Evolutionary conservation across 495 filamentous ascomycete genomes (phyloP), one percentile per base, ranked within the genome.

Genomic region (Penicillium macrosclerotiorum): DNA sequence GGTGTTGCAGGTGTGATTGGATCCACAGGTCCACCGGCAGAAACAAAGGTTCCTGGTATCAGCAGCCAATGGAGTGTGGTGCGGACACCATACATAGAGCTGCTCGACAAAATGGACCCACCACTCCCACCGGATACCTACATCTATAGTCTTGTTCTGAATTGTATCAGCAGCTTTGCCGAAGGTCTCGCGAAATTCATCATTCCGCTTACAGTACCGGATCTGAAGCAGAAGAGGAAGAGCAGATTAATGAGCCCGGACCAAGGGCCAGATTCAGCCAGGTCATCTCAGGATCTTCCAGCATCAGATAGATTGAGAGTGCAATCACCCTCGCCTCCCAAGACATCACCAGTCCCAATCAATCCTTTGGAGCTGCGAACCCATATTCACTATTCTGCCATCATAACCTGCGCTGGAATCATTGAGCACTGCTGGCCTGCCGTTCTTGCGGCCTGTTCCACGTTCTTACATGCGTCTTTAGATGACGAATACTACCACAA

Each of bases 391-490:
- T 76, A 84, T 45, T 59, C 73, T 4, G 83, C 88, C 13, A 81
- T 97, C 46, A 76, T 81, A 51, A 79, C 82, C 4, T 88, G 89
- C 46, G 86, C 89, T 18, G 78, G 78, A 3, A 86, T 97, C 33
- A 85, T 98, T 32, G 86, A 91, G 4, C 77, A 87, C 54, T 96
- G 94, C 57, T 98, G 93, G 93, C 93, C 94, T 18, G 93, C 94
- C 35, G 79, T 96, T 11, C 80, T 98, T 25, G 92, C 93, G 12
- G 86, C 90, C 1, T 96, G 88, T 52, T 96, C 93, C 0, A 96
- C 92, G 1, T 97, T 96, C 64, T 64, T 98, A 18, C 90, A 90
- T 61, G 90, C 94, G 14, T 82, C 90, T 0, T 67, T 98, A 8
- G 93, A 97, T 56, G 84, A 89, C n/a, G 92, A 95, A 30, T 95